A percentile compares a stretch with the other conserved stretches of the same genome.
phyloP scores from a whole-genome alignment of 2,329 filamentous ascomycete species.

The Colletotrichum salicis region DNA sequence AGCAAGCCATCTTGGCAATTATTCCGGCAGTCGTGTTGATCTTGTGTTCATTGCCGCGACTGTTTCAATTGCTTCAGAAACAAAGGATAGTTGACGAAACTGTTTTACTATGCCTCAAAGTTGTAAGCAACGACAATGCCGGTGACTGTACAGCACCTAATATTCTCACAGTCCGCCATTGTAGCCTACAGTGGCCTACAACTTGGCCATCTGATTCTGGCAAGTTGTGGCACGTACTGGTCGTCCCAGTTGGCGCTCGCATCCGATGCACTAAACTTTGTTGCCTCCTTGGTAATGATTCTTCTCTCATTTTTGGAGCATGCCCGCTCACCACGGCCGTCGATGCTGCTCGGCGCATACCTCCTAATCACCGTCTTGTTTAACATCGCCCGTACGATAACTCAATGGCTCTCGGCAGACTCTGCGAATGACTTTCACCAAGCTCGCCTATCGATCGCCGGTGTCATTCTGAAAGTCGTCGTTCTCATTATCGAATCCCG shows the following conservation, averaged over 20 bases:
- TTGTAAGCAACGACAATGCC: not conserved
- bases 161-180: not conserved
- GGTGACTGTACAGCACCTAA: not conserved
- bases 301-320: conserved; percentile 45
- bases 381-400: conserved; percentile 7
- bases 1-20: conserved; percentile 57
- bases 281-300: conserved; percentile 41
- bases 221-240: conserved; percentile 15
- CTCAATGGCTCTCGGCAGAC: conserved; percentile 11
- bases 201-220: conserved; percentile 7
- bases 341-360: conserved; percentile 21
- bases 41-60: conserved; percentile 45
- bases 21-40: conserved; percentile 54
- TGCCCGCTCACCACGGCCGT: conserved; percentile 42
- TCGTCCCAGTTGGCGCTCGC: conserved; percentile 26
- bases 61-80: conserved; percentile 44
- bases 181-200: conserved; percentile 5
- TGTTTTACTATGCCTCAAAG: conserved; percentile 43
- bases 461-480: conserved; percentile 36
- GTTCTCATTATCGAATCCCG: conserved; percentile 38
- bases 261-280: conserved; percentile 42
- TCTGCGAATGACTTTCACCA: not conserved
- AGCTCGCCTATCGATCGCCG: conserved; percentile 32
- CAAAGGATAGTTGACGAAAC: conserved; percentile 48
- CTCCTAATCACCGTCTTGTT: conserved; percentile 9